Base-by-base conservation (phyloP, 768 basidiomycete genomes). In the Suillus weaverae region DNA sequence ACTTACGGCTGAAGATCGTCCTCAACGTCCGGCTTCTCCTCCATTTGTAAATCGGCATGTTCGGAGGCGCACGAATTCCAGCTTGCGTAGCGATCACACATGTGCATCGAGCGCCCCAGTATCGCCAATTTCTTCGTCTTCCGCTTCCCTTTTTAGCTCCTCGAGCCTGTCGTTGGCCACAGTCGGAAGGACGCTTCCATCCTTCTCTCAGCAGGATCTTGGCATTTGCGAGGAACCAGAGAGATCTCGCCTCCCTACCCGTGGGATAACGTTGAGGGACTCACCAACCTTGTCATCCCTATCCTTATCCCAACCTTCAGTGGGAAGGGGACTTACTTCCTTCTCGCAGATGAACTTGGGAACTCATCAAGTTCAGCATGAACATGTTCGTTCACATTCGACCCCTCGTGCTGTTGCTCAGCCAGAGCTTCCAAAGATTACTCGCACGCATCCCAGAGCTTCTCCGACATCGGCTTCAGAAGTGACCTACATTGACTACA, bases 11-110 rank as follows among this genome's bases (percentile, higher is more conserved):
- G 57, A 59, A 41, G 57, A 59, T 39, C 57, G 57, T 8, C 38
- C 57, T 1, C 64, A 71, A 48, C 62, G 71, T 20, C 71, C 76
- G n/a, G 75, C 67, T n/a, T 76, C 75, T 4, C 74, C 75, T n/a
- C 76, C 76, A 18, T 76, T 76, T 55, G 69, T 76, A 33, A 59
- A 69, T 54, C 74, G 75, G 35, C 75, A 74, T 59, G 68, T 77
- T n/a, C 75, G 75, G 66, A 74, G 76, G 18, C 71, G 72, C 46
- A 76, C 75, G 18, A 72, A 69, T n/a, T 76, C 74, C 20, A 76
- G 73, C 39, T 11, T 59, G 26, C 74, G 74, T 56, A 72, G 71
- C 32, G 50, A 73, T 62, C 74, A 76, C 53, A 70, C 66, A 62
- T 64, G 68, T 41, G 22, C 72, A 11, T 75, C 74, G 60, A 77